Evolutionary conservation across 2,329 filamentous ascomycete genomes (phyloP), one percentile per base, ranked within the genome.

Genomic region (Alternaria consortialis): DNA sequence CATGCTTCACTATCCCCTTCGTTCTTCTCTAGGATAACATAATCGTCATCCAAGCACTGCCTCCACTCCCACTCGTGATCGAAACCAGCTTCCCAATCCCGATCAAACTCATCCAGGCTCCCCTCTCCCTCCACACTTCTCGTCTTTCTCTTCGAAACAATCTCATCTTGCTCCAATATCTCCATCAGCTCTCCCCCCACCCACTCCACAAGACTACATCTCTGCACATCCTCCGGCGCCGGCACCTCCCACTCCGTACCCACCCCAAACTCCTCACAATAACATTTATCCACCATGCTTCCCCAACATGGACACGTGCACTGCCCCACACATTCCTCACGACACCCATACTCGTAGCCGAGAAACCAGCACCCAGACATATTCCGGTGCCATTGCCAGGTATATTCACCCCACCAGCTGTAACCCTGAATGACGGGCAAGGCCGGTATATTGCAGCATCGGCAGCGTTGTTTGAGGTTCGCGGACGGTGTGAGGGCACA

Each of bases 351-450:
- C 9, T 20, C 17, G 17, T 55, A 64, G 8, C 46, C 42, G 4
- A 64, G 47, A 2, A 48, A 29, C 54, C 60, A 64, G 25, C 60
- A 66, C 5, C 63, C 65, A 40, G 51, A 60, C 23, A 32, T 5
- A 15, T 66, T 62, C 6, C 63, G 53, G 34, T 64, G 65, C 60
- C 63, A 66, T 34, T 60, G 53, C 63, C 64, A 65, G 2, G 20
- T 40, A 27, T 53, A 61, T 7, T 57, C 59, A 12, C 40, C 56
- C 36, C 62, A 65, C 53, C 58, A 67, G 3, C 15, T 13, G 56
- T 51, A 65, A 17, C 42, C 50, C n/a, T 12, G 2, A 9, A 61
- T 56, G 15, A 7, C 4, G 4, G 47, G 53, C 31, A 55, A 51
- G 12, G 32, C 23, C 3, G 62, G 53, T 4, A 56, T 39, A 2